A percentile compares a stretch with the other conserved stretches of the same genome.
Evolutionary conservation across 257 asterid species (phyloP).

Genomic region (Salvia miltiorrhiza): DNA sequence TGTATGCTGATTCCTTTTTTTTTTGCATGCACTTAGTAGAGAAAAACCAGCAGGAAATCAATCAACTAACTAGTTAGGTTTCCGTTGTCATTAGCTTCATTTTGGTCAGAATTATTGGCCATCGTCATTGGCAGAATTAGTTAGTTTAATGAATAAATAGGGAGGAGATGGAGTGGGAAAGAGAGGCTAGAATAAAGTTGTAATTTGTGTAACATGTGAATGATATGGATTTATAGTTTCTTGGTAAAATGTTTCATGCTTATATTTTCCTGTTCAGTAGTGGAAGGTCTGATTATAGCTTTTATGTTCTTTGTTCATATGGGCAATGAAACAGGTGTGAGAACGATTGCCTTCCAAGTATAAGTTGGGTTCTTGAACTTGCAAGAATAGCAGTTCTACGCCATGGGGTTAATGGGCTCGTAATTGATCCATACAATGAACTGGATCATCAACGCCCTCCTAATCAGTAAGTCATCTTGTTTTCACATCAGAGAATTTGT

Average conservation of each 20-base stretch:
- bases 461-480: slow-evolving; percentile 58
- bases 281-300: neutral
- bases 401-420: slow-evolving; percentile 89
- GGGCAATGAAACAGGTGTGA: slow-evolving; percentile 70
- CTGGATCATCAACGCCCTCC: slow-evolving; percentile 93
- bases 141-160: neutral
- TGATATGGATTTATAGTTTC: neutral
- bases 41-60: neutral
- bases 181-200: too few species aligned
- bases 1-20: neutral
- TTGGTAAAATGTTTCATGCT: neutral
- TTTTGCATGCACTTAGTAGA: neutral
- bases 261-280: neutral
- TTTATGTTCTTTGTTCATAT: neutral
- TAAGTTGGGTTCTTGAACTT: slow-evolving; percentile 87
- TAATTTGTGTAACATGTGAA: neutral
- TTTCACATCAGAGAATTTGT: neutral
- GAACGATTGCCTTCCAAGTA: slow-evolving; percentile 86
- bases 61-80: neutral
- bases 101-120: neutral
- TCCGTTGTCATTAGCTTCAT: neutral
- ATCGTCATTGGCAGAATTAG: neutral
- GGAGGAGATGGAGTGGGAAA: neutral
- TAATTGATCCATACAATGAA: slow-evolving; percentile 97
- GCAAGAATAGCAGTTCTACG: slow-evolving; percentile 89